These are phyloP conservation scores for Neofusicoccum ribis DNA, from an alignment of 2,329 filamentous ascomycete species.

Conservation along the genomic window DNA sequence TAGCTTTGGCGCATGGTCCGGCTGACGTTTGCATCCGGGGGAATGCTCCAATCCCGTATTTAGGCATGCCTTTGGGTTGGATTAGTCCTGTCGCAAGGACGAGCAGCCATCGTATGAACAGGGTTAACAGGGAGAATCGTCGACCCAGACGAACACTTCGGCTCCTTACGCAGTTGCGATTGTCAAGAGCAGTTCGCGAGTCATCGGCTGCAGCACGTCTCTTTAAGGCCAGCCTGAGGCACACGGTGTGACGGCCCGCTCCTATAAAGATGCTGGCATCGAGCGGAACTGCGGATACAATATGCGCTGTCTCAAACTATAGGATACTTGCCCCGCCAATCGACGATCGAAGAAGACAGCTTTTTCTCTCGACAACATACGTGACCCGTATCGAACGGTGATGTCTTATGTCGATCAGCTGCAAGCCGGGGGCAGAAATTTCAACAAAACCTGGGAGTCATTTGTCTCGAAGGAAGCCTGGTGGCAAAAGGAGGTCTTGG, in stretches of 20 bases:
- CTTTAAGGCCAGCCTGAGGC: no score
- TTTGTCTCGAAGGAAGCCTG: not conserved
- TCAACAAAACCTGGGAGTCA: not conserved
- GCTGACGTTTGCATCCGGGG: no score
- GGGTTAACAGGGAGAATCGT: no score
- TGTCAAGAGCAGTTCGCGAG: no score
- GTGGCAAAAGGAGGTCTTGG: not conserved
- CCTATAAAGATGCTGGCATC: not conserved
- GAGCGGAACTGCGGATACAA: not conserved
- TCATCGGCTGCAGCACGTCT: no score
- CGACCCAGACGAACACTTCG: no score
- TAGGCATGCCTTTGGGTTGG: no score
- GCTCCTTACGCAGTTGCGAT: no score
- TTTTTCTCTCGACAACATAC: not conserved
- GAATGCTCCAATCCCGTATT: no score
- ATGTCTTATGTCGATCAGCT: not conserved
- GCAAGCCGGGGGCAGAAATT: not conserved
- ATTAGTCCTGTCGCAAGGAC: no score
- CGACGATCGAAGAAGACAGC: not conserved
- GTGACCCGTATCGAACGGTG: not conserved
- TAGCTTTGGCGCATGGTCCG: no score
- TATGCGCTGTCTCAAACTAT: not conserved
- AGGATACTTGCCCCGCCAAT: not conserved
- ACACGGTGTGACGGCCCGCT: not conserved
- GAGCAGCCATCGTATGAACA: no score